phyloP scores from a whole-genome alignment of 345 rosid species.

The Corymbia maculata region DNA sequence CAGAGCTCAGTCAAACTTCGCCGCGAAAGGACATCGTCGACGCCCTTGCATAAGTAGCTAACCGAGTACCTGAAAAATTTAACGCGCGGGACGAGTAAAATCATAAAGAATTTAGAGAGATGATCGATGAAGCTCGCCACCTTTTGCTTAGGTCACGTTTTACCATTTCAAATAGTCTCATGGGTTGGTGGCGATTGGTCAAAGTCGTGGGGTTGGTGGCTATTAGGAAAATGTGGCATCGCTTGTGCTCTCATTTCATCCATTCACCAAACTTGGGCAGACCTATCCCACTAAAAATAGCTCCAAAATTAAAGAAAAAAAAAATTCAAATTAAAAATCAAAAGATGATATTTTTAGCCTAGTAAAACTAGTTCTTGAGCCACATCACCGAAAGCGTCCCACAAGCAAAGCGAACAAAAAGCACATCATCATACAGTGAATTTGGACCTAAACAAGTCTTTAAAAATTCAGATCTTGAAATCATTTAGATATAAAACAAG shows the following conservation, averaged over 20 bases:
- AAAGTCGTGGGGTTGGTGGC: background rate
- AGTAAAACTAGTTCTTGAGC: background rate
- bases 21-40: background rate
- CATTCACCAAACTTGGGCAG: background rate
- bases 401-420: background rate
- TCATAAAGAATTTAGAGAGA: background rate
- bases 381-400: background rate
- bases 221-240: background rate
- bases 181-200: background rate
- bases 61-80: background rate
- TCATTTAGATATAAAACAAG: background rate
- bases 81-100: background rate
- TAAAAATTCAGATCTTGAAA: too few relatives aligned
- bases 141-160: background rate
- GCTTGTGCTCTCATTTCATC: background rate
- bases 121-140: background rate
- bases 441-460: background rate
- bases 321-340: rapidly evolving
- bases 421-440: background rate
- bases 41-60: background rate
- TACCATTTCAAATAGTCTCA: background rate
- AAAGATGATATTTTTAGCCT: background rate
- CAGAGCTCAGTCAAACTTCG: background rate
- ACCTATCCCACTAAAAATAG: background rate
- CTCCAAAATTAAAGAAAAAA: background rate